Evolutionary conservation across 1,284 basidiomycete species (phyloP), one percentile per base, ranked within the genome.

Genomic region (Caloboletus firmus): DNA sequence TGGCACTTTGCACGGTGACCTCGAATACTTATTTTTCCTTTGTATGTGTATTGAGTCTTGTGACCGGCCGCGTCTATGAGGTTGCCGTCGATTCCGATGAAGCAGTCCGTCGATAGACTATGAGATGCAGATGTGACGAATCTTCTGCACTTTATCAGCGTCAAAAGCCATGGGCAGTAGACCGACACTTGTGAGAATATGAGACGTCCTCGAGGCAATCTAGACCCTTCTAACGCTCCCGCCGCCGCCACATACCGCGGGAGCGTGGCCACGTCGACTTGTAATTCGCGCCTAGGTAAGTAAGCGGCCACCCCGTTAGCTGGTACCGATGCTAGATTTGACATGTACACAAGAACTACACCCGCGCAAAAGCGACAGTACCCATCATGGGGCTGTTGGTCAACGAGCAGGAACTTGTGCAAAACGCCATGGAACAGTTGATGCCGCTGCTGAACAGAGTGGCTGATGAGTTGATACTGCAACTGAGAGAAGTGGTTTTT

Each of bases 321-420:
- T 12, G 22, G 28, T 31, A 40, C 26, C 26, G 30, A 44, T 22
- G 39, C 24, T 18, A 30, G n/a, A 22, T 41, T 44, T 52, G 45
- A 45, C 43, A 34, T 18, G 6, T 40, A 26, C 30, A 28, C 34
- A 22, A 43, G 24, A 36, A 39, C 17, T 18, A 37, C 26, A n/a
- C 20, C n/a, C 10, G 13, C 12, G 13, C 22, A 24, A 30, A n/a
- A 26, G 30, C 15, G 28, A 49, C 32, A 17, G 5, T 12, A 28
- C 37, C 11, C 18, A 39, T 5, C 28, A 65, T 65, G 64, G 65
- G 59, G 5, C 15, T 67, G 3, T 40, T 65, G 6, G n/a, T 68
- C 11, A 46, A 67, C 45, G 65, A 66, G 37, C 44, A 57, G 4
- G 55, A 55, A 50, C 36, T 68, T 0, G 62, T 59, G 37, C 56